A percentile compares a stretch with the other conserved stretches of the same genome.
phyloP scores from a whole-genome alignment of 2,329 filamentous ascomycete genomes.

The Rosellinia necatrix region DNA sequence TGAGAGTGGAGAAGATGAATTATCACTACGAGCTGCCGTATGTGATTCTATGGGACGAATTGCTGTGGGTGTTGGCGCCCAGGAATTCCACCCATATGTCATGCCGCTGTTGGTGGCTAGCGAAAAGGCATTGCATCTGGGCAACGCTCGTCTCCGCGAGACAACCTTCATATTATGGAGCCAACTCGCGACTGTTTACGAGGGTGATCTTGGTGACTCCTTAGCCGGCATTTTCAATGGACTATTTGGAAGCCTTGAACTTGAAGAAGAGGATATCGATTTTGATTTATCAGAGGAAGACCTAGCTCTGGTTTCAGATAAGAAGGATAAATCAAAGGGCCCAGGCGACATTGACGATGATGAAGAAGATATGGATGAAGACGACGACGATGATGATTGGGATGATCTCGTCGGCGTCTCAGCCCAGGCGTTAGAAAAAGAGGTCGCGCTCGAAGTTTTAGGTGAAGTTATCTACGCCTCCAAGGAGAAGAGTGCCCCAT shows the following conservation, averaged over 20 bases:
- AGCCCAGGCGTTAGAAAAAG: constrained; percentile 91
- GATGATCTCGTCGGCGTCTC: constrained; percentile 84
- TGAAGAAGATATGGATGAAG: constrained; percentile 63
- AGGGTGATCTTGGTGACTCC: constrained; percentile 79
- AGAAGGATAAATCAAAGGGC: constrained; percentile 79
- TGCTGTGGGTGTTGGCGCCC: constrained; percentile 81
- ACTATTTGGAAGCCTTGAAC: constrained; percentile 81
- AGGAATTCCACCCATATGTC: constrained; percentile 89
- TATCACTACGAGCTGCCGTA: constrained; percentile 86
- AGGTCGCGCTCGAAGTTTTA: constrained; percentile 93
- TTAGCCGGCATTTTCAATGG: constrained; percentile 77
- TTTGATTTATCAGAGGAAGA: constrained; percentile 66
- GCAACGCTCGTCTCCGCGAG: constrained; percentile 89
- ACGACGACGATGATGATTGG: constrained; percentile 79
- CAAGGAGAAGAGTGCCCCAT: constrained; percentile 60
- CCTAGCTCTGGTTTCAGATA: constrained; percentile 47
- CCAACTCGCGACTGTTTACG: constrained; percentile 91
- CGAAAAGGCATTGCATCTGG: constrained; percentile 86
- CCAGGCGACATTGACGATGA: constrained; percentile 53
- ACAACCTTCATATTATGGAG: constrained; percentile 98
- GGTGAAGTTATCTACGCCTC: constrained; percentile 84
- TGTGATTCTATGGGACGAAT: constrained; percentile 95
- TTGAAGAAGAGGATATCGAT: constrained; percentile 87
- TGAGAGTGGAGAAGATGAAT: constrained; percentile 87
- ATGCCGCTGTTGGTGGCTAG: constrained; percentile 88